These are phyloP conservation scores for Populus hybrid DNA, from an alignment of 441 rosid genomes.

Conservation along the genomic window DNA sequence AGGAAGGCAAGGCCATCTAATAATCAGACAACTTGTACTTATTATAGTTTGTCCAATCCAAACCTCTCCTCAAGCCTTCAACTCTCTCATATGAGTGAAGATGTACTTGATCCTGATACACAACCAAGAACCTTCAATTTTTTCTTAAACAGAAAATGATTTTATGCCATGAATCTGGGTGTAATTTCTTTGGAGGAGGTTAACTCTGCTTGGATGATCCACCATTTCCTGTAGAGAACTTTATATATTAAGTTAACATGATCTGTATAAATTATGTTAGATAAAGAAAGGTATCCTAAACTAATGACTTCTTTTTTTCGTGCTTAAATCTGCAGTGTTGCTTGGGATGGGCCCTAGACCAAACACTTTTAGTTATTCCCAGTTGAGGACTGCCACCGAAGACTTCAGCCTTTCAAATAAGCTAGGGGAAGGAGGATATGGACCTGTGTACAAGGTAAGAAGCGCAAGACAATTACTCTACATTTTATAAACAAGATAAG, in stretches of 20 bases:
- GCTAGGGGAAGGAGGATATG: slow-evolving; percentile 84
- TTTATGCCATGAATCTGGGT: background rate
- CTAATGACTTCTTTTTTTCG: background rate
- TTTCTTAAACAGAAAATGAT: background rate
- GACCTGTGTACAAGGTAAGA: slow-evolving; percentile 55
- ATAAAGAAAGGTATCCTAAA: background rate
- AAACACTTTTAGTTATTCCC: slow-evolving; percentile 23
- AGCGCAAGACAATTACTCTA: background rate
- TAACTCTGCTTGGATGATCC: background rate
- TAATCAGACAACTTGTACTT: background rate
- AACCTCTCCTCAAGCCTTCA: background rate
- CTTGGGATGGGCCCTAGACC: slow-evolving; percentile 20
- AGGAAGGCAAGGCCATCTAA: background rate
- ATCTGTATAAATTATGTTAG: background rate
- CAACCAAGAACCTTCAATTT: background rate
- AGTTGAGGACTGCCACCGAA: slow-evolving; percentile 29
- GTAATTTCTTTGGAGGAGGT: background rate
- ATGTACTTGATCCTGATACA: background rate
- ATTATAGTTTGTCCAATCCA: background rate
- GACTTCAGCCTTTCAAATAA: slow-evolving; percentile 48
- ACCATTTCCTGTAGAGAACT: background rate
- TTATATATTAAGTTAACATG: background rate
- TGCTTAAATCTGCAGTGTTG: slow-evolving; percentile 31
- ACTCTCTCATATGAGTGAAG: background rate
- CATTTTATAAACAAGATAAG: background rate